These are phyloP conservation scores for Hordeum pubiflorum DNA, from an alignment of 202 grass and related monocot genomes.

Conservation along the genomic window DNA sequence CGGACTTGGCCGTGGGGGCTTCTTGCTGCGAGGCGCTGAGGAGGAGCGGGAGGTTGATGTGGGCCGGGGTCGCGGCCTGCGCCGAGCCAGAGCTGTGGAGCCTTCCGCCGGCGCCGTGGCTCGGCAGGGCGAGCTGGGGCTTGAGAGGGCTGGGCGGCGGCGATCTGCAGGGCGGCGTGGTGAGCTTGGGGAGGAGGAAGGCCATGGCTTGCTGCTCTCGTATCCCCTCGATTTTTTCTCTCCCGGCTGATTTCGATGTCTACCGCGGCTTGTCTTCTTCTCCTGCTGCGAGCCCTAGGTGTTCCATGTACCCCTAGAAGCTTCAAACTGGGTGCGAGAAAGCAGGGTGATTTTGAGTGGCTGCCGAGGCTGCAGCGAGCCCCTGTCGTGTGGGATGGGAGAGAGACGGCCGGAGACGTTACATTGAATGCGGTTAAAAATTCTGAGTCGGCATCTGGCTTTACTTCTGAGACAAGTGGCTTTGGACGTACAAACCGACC, in stretches of 20 bases:
- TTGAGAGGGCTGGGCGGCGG: slow-evolving; percentile 45
- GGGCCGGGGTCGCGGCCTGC: slow-evolving; percentile 21
- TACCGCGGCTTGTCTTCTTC: background rate
- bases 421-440: background rate
- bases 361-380: slow-evolving; percentile 32
- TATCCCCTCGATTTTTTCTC: background rate
- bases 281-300: slow-evolving; percentile 5
- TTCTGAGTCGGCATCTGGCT: background rate
- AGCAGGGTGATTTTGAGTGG: slow-evolving; percentile 46
- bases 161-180: slow-evolving; percentile 42
- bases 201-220: slow-evolving; percentile 46
- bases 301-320: slow-evolving; percentile 25
- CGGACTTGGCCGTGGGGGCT: slow-evolving; percentile 38
- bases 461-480: too few species aligned
- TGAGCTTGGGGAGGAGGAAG: slow-evolving; percentile 84
- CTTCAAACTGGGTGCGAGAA: slow-evolving; percentile 13
- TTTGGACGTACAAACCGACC: too few species aligned
- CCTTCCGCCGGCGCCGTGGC: slow-evolving; percentile 10
- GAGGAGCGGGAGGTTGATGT: slow-evolving; percentile 38
- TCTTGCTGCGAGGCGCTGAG: slow-evolving; percentile 39
- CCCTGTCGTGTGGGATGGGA: slow-evolving; percentile 1
- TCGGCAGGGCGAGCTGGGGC: slow-evolving; percentile 23
- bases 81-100: slow-evolving; percentile 17
- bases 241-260: background rate
- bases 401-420: background rate